Base-by-base conservation (phyloP, 106 monocot species). In the Alisma plantagoaquatica region DNA sequence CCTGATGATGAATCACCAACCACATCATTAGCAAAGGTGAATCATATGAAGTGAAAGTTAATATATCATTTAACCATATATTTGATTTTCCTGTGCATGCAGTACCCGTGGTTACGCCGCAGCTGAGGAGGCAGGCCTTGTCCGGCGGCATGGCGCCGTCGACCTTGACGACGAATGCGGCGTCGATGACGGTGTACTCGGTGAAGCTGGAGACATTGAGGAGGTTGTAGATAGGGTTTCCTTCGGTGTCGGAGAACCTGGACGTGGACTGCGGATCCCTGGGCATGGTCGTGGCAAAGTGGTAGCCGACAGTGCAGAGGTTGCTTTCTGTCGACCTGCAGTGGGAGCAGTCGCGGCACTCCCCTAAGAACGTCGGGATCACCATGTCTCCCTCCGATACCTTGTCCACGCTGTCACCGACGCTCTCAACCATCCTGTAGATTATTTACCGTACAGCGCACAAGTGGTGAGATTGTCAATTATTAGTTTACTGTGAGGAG, bases 101-200 rank as follows among this genome's bases (percentile, higher is more conserved):
- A 20, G 21, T 20, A 64, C 91, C 91, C 21, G 91, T 91, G 33
- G 91, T 70, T 23, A 78, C 69, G 19, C 91, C 91, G 43, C 91
- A 91, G 69, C 91, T 81, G 43, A 91, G 84, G 10, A 91, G 30
- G 62, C 84, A 84, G 11, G 84, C 84, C 43, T 61, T 57, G 31
- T 71, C 71, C 15, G 80, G 75, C 19, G 84, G 69, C 2, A 91
- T 2, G 20, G 55, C 31, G 20, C 66, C 32, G 26, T 71, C 71
- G 21, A 91, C 59, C 61, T 73, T 74, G 45, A 52, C 49, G 25
- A 85, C 31, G 31, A 68, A 63, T 8, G 62, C 68, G 0, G 70
- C 72, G 49, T 91, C 91, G 0, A 91, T 81, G 12, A 91, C 91
- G 1, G 91, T 81, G 69, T 91, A 91, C 72, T 91, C 75, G 27